These are phyloP conservation scores for Naganishia friedmannii DNA, from an alignment of 768 basidiomycete species.

Conservation along the genomic window DNA sequence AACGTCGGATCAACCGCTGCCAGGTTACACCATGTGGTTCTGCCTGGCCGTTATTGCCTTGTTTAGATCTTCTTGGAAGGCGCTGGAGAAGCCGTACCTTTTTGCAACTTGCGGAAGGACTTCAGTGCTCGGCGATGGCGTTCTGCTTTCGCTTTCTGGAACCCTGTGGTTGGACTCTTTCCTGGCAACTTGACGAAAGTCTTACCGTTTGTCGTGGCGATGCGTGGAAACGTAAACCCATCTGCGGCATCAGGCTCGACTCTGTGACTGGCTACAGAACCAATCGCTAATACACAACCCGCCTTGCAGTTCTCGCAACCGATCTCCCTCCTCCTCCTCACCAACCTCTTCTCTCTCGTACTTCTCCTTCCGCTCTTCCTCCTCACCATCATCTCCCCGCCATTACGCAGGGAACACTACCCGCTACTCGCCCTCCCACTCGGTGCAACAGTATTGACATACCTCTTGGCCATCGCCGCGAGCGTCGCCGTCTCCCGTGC, in stretches of 20 bases:
- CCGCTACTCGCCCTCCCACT: slow-evolving; percentile 47
- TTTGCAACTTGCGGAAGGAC: too few relatives aligned
- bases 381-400: slow-evolving; percentile 40
- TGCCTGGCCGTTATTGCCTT: too few relatives aligned
- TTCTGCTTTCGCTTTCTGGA: too few relatives aligned
- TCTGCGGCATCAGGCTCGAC: neutral
- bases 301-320: slow-evolving; percentile 46
- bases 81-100: too few relatives aligned
- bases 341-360: slow-evolving; percentile 44
- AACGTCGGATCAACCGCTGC: too few relatives aligned
- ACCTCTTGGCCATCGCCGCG: slow-evolving; percentile 42
- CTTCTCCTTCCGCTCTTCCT: slow-evolving; percentile 45
- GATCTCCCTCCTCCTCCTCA: slow-evolving; percentile 49
- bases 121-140: too few relatives aligned
- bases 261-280: neutral
- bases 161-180: too few relatives aligned
- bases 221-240: neutral
- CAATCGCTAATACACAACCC: neutral
- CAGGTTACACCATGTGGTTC: too few relatives aligned
- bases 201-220: too few relatives aligned
- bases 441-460: slow-evolving; percentile 37
- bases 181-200: too few relatives aligned
- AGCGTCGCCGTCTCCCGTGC: slow-evolving; percentile 47
- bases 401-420: slow-evolving; percentile 37
- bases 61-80: too few relatives aligned